phyloP scores from a whole-genome alignment of 129 eudicot genomes.

The Helianthus tuberosus region DNA sequence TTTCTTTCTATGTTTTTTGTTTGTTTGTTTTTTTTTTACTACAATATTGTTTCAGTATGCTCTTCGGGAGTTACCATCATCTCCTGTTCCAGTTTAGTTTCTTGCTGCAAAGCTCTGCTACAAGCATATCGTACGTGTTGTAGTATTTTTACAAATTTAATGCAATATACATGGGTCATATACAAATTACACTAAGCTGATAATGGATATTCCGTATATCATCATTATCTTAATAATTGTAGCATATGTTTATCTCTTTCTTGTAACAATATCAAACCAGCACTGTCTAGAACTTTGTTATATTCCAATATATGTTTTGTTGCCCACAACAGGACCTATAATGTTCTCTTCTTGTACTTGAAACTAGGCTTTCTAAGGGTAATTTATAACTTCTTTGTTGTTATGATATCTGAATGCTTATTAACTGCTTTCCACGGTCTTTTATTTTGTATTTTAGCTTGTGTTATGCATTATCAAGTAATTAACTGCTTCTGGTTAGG shows the following conservation, averaged over 20 bases:
- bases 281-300: conserved; percentile 5
- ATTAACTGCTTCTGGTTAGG: conserved; percentile 46
- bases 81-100: conserved; percentile 99
- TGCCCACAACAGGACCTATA: neutral
- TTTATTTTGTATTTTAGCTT: conserved; percentile 20
- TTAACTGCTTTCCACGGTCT: neutral
- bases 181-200: neutral
- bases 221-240: too few species aligned
- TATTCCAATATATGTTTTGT: conserved; percentile 1
- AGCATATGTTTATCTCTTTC: neutral
- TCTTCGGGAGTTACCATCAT: conserved; percentile 94
- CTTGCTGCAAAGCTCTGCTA: conserved; percentile 97
- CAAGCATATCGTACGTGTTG: conserved; percentile 85
- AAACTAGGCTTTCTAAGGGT: neutral
- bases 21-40: neutral
- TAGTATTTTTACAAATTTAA: conserved; percentile 2
- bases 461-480: neutral
- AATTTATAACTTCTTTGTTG: neutral
- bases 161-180: neutral
- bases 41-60: conserved; percentile 54
- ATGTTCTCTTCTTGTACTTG: neutral
- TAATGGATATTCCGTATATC: neutral
- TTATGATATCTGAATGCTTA: conserved; percentile 6
- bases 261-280: neutral
- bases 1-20: neutral